Base-by-base conservation (phyloP, 495 filamentous ascomycete genomes). In the Aspergillus steynii region DNA sequence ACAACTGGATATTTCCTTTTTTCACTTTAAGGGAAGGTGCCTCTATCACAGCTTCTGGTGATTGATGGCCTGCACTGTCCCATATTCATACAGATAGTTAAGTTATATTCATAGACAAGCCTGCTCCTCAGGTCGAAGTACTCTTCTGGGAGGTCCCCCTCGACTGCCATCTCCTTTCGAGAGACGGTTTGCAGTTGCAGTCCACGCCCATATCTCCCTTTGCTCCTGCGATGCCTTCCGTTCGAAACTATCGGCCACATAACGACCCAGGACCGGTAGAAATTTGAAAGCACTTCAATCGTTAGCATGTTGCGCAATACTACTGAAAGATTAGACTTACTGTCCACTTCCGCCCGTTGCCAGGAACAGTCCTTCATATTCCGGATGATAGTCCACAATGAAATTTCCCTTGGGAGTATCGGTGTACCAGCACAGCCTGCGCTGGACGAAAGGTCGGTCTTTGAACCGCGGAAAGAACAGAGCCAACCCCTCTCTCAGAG, bases 401-500 rank as follows among this genome's bases (percentile, higher is more conserved):
- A 71, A 71, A 54, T 71, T 56, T 0, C 63, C 61, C 15, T 51
- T 55, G 4, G 59, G 55, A 14, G 68, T 71, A 57, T 69, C 66
- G 5, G 66, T 65, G n/a, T 71, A 68, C 68, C 68, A 71, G 37
- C 68, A 69, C 1, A 71, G 26, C 6, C 86, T 77, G 15, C 84
- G 88, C n/a, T 74, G 73, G 15, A 71, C 65, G 61, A 90, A 94
- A 0, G 83, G 79, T 15, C 90, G 70, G 34, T 83, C 77, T 12
- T 63, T 71, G 1, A 92, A 68, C 53, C 75, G 72, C 1, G 89
- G 86, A 0, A 89, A 68, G 65, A 88, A 80, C 55, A 81, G 72
- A 0, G 67, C 58, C 1, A 93, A 69, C n/a, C 83, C 85, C 0
- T 77, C 61, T 26, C 87, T 81, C 28, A 69, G 29, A 2, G 51